Evolutionary conservation across 805 yeast species (phyloP).

Genomic region (Barnettozyma vustinii): DNA sequence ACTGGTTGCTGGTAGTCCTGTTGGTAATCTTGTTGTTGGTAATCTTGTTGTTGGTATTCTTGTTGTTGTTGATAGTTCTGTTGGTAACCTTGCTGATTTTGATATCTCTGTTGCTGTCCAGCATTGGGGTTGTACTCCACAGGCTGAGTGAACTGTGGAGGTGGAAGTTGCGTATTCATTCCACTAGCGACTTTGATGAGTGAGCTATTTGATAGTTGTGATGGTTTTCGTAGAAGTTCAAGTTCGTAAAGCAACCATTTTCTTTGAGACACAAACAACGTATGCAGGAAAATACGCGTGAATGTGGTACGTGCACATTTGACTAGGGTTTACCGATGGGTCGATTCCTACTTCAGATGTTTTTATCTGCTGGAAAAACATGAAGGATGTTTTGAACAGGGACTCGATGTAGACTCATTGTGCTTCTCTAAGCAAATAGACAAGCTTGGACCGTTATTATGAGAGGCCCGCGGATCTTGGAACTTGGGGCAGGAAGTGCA

Average conservation of each 20-base stretch:
- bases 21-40: neutral
- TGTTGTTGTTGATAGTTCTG: neutral
- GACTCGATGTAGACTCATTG: too few species aligned
- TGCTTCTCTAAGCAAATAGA: too few species aligned
- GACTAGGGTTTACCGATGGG: too few species aligned
- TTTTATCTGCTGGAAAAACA: too few species aligned
- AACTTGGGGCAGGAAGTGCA: too few species aligned
- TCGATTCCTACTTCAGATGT: too few species aligned
- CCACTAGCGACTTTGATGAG: neutral
- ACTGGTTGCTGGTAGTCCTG: constrained; percentile 1
- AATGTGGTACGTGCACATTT: neutral
- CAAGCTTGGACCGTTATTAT: too few species aligned
- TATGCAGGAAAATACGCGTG: neutral
- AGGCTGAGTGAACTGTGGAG: constrained; percentile 20
- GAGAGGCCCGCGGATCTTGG: too few species aligned
- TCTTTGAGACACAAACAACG: neutral
- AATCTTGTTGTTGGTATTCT: neutral
- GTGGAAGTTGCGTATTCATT: constrained; percentile 3
- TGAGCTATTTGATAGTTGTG: neutral
- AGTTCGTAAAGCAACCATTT: too few species aligned
- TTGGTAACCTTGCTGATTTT: neutral
- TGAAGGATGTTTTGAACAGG: too few species aligned
- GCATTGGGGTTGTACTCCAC: constrained; percentile 14
- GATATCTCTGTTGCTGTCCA: neutral
- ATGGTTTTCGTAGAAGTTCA: too few species aligned